Conservation (phyloP, 2,329 filamentous ascomycete species). For the Trichophyton rubrum region DNA sequence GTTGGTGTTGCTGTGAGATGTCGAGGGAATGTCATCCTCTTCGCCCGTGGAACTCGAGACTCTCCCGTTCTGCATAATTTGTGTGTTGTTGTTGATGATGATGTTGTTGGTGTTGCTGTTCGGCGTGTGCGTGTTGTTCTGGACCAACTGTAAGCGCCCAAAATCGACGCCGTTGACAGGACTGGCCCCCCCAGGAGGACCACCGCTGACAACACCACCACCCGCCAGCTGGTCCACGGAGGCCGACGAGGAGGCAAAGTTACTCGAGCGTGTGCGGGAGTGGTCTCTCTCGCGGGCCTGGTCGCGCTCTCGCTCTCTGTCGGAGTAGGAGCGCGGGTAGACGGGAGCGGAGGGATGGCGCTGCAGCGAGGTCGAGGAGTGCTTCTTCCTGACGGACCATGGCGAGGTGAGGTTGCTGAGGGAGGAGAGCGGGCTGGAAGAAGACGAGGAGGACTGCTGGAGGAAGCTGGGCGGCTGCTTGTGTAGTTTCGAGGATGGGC, state of each 20-base stretch:
- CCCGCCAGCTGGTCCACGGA: constrained; percentile 29
- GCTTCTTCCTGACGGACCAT: constrained; percentile 31
- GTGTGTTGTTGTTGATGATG: background rate
- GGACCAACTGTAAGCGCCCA: background rate
- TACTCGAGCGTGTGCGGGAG: constrained; percentile 34
- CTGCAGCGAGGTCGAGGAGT: constrained; percentile 33
- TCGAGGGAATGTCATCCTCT: background rate
- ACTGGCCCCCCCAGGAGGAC: no score
- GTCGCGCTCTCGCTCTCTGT: constrained; percentile 16
- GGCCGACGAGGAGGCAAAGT: constrained; percentile 37
- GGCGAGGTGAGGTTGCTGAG: constrained; percentile 18
- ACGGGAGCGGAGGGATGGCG: constrained; percentile 37
- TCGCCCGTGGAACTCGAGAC: background rate
- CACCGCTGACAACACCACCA: no score
- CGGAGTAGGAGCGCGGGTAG: constrained; percentile 31
- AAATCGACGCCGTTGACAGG: background rate
- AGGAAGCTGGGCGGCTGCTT: constrained; percentile 33
- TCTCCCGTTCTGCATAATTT: background rate
- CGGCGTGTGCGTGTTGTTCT: background rate
- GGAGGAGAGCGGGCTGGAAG: constrained; percentile 7
- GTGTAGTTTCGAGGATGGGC: constrained; percentile 14
- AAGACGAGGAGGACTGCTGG: constrained; percentile 5
- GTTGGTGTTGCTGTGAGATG: background rate
- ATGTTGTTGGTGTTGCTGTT: background rate
- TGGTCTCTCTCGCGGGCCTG: constrained; percentile 24